phyloP scores from a whole-genome alignment of 495 filamentous ascomycete genomes.

The Tuber indicum region DNA sequence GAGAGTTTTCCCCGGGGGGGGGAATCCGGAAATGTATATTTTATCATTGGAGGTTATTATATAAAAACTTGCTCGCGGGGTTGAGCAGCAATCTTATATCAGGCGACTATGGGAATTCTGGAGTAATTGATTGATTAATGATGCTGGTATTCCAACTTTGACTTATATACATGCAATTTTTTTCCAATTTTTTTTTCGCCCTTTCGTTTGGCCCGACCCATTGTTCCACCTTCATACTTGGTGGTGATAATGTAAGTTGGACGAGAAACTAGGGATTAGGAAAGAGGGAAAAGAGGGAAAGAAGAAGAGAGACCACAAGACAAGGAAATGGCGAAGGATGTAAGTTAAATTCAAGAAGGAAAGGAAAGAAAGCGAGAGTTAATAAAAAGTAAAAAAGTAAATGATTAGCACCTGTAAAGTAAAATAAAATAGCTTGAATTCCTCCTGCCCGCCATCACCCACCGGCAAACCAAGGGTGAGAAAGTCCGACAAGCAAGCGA shows the following conservation, averaged over 20 bases:
- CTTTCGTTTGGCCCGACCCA: not conserved
- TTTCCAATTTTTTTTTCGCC: not conserved
- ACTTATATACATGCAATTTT: not conserved
- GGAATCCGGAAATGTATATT: not conserved
- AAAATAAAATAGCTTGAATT: not conserved
- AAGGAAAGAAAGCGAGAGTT: not conserved
- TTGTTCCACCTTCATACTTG: not conserved
- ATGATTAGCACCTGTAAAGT: not conserved
- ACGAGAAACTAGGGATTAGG: not conserved
- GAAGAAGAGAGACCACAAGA: not conserved
- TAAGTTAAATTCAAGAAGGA: not conserved
- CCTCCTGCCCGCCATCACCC: not conserved
- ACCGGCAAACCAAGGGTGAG: not conserved
- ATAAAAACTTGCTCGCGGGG: not conserved
- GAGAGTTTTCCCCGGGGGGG: not conserved
- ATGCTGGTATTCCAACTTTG: conserved; percentile 2
- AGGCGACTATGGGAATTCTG: not conserved
- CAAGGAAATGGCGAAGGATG: not conserved
- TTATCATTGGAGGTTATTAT: not conserved
- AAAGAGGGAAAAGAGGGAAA: not conserved
- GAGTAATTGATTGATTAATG: not conserved
- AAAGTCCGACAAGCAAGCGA: not conserved
- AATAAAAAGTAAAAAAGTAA: not conserved
- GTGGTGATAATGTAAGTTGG: not conserved
- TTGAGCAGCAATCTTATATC: not conserved